These are phyloP conservation scores for Kurtzmaniella quercitrusa DNA, from an alignment of 1,139 yeast genomes.

Conservation along the genomic window DNA sequence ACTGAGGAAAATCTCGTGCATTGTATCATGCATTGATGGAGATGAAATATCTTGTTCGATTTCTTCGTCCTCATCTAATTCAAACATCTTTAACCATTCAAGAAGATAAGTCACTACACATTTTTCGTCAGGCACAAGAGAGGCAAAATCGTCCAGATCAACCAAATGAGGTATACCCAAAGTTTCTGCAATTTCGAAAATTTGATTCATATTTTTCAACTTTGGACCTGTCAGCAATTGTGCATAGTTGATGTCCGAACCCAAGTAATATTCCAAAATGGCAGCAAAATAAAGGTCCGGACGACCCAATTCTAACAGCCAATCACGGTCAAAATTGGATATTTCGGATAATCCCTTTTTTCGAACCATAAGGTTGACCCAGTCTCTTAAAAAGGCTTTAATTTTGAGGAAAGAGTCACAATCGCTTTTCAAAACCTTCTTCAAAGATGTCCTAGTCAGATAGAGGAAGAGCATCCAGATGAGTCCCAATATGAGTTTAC, in stretches of 20 bases:
- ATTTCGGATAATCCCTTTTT: constrained; percentile 18
- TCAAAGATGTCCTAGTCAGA: constrained; percentile 35
- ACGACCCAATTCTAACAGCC: constrained; percentile 32
- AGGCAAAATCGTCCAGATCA: constrained; percentile 58
- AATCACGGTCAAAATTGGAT: constrained; percentile 33
- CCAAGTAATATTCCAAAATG: constrained; percentile 8
- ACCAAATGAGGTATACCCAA: constrained; percentile 54
- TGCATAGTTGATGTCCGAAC: constrained; percentile 10
- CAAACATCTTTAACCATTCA: constrained; percentile 59
- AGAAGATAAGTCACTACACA: constrained; percentile 63
- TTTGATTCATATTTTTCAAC: constrained; percentile 19
- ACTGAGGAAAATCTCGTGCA: not conserved
- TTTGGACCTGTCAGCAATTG: constrained; percentile 36
- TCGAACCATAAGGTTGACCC: constrained; percentile 28
- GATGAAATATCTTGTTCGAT: not conserved
- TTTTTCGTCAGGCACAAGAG: constrained; percentile 57
- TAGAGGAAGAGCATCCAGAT: constrained; percentile 60
- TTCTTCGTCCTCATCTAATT: constrained; percentile 14
- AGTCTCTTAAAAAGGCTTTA: constrained; percentile 27
- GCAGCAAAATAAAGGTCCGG: constrained; percentile 26
- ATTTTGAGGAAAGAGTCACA: constrained; percentile 27
- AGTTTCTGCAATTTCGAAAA: constrained; percentile 26
- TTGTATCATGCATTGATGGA: not conserved
- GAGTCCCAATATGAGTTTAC: constrained; percentile 60
- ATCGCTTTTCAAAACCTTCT: constrained; percentile 30